These are phyloP conservation scores for Isatis lusitanica DNA, from an alignment of 441 rosid species.

Conservation along the genomic window DNA sequence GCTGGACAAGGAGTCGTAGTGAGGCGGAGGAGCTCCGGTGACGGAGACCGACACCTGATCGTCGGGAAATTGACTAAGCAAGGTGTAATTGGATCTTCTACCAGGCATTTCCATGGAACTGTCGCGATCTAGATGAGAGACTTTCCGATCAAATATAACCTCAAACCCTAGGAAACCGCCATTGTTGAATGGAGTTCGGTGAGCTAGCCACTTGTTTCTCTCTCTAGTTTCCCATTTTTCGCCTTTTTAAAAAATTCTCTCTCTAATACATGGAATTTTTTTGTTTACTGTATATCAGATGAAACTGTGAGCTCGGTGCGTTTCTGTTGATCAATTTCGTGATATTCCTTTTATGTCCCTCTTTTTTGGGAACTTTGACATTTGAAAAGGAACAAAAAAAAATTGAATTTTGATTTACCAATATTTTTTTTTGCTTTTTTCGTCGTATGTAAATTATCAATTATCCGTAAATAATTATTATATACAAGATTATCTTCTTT, in stretches of 20 bases:
- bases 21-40: constrained; percentile 48
- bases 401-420: background rate
- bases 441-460: background rate
- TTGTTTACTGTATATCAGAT: constrained; percentile 38
- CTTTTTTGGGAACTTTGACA: constrained; percentile 3
- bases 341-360: constrained; percentile 27
- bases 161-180: constrained; percentile 56
- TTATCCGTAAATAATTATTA: background rate
- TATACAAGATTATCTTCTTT: background rate
- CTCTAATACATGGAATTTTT: constrained; percentile 37
- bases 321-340: constrained; percentile 45
- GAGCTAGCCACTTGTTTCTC: constrained; percentile 37
- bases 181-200: constrained; percentile 41
- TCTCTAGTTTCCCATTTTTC: constrained; percentile 16
- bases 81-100: constrained; percentile 86
- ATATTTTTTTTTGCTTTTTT: background rate
- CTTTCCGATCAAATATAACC: constrained; percentile 34
- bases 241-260: constrained; percentile 20
- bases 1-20: constrained; percentile 60
- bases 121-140: constrained; percentile 16
- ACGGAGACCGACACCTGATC: constrained; percentile 52
- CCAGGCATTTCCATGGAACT: constrained; percentile 83
- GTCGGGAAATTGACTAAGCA: constrained; percentile 75
- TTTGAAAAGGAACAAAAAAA: background rate
- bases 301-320: constrained; percentile 34